phyloP scores from a whole-genome alignment of 2,329 filamentous ascomycete species.

The Epicoccum nigrum region DNA sequence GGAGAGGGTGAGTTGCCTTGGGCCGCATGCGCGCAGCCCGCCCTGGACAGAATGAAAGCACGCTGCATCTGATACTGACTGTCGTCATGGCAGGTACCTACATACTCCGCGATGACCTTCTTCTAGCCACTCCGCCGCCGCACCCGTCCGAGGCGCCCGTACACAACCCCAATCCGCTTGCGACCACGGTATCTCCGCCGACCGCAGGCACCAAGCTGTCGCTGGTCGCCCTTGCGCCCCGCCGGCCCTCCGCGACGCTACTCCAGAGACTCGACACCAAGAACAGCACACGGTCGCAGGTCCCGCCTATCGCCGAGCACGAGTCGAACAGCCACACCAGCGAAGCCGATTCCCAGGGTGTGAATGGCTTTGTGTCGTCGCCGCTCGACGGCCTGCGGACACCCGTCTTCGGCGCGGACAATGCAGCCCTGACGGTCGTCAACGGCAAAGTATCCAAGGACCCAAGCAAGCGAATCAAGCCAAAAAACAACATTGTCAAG shows the following conservation, averaged over 20 bases:
- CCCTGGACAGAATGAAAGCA: neutral
- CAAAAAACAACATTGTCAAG: conserved; percentile 98
- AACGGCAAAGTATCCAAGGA: conserved; percentile 71
- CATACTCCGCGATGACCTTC: conserved; percentile 85
- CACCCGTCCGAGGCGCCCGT: conserved; percentile 92
- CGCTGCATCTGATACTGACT: conserved; percentile 20
- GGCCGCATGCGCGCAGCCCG: neutral
- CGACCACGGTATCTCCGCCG: conserved; percentile 82
- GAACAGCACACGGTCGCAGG: conserved; percentile 49
- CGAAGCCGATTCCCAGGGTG: conserved; percentile 52
- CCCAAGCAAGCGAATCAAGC: conserved; percentile 78
- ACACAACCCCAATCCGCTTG: conserved; percentile 86
- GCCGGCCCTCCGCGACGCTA: conserved; percentile 50
- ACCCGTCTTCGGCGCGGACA: conserved; percentile 85
- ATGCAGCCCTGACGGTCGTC: conserved; percentile 68
- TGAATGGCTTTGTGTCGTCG: conserved; percentile 43
- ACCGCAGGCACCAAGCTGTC: conserved; percentile 85
- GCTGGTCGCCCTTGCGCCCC: conserved; percentile 71
- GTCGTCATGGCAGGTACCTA: conserved; percentile 72
- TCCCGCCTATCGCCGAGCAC: conserved; percentile 55
- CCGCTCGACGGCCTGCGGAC: conserved; percentile 41
- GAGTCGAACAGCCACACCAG: conserved; percentile 54
- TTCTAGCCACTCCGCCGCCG: conserved; percentile 90
- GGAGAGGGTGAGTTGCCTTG: conserved; percentile 74
- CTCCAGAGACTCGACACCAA: conserved; percentile 51